Conservation (phyloP, 2,329 filamentous ascomycete species). For the Erysiphe neolycopersici region DNA sequence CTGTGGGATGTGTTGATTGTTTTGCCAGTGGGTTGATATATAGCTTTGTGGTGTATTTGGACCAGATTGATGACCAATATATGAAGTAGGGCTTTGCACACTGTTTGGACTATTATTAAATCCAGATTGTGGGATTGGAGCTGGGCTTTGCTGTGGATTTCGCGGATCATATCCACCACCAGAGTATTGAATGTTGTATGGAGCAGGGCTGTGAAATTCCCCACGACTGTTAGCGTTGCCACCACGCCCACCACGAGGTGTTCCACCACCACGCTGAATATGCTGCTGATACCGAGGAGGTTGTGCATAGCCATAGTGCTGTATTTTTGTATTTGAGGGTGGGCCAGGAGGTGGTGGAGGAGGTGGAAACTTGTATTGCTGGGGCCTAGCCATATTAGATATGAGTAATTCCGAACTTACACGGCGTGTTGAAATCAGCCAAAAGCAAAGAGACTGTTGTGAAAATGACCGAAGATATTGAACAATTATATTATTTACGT, state of each 20-base stretch:
- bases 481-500: too few species aligned
- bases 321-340: slow-evolving; percentile 8
- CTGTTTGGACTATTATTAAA: slow-evolving; percentile 8
- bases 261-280: slow-evolving; percentile 11
- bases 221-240: slow-evolving; percentile 10
- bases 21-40: slow-evolving; percentile 8
- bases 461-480: neutral
- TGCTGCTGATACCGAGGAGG: slow-evolving; percentile 7
- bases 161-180: slow-evolving; percentile 9
- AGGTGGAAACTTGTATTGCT: slow-evolving; percentile 14
- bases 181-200: slow-evolving; percentile 6
- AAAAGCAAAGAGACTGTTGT: neutral
- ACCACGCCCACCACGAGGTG: slow-evolving; percentile 11
- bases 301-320: slow-evolving; percentile 11
- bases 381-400: slow-evolving; percentile 9
- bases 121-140: slow-evolving; percentile 8
- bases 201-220: slow-evolving; percentile 8
- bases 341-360: slow-evolving; percentile 13
- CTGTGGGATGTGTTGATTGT: slow-evolving; percentile 7
- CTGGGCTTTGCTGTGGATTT: slow-evolving; percentile 4
- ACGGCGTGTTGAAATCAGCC: neutral
- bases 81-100: slow-evolving; percentile 10
- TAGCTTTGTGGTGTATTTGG: slow-evolving; percentile 7
- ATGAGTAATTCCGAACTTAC: neutral
- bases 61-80: slow-evolving; percentile 13